Evolutionary conservation across 2,329 filamentous ascomycete species (phyloP).

Genomic region (Penicillium sp.): DNA sequence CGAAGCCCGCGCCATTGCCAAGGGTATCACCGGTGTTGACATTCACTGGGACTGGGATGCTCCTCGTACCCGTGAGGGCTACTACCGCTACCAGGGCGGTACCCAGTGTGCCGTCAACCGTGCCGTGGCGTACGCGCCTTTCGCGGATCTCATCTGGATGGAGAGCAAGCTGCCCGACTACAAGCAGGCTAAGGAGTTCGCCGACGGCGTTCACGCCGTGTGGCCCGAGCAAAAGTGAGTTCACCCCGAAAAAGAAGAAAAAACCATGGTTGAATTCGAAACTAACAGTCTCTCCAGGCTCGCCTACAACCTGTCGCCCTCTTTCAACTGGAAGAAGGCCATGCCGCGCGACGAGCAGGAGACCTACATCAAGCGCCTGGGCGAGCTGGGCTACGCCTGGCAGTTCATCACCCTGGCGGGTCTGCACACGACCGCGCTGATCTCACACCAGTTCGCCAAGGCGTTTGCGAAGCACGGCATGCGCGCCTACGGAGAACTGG

Average conservation of each 20-base stretch:
- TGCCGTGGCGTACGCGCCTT: conserved; percentile 85
- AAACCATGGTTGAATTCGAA: background rate
- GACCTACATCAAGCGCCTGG: conserved; percentile 92
- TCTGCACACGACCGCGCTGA: conserved; percentile 90
- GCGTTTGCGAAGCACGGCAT: conserved; percentile 80
- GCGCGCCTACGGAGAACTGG: conserved; percentile 93
- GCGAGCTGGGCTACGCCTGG: conserved; percentile 91
- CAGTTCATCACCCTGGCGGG: conserved; percentile 99
- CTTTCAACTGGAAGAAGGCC: conserved; percentile 99
- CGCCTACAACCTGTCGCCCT: conserved; percentile 95
- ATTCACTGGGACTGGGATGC: conserved; percentile 93
- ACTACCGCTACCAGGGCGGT: conserved; percentile 87
- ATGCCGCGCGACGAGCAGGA: conserved; percentile 90
- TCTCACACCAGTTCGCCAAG: conserved; percentile 80
- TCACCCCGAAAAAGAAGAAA: background rate
- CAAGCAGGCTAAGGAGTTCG: conserved; percentile 86
- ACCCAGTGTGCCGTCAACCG: conserved; percentile 88
- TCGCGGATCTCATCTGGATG: conserved; percentile 98
- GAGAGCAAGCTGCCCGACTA: conserved; percentile 95
- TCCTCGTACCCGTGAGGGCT: conserved; percentile 89
- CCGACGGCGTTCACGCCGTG: conserved; percentile 84
- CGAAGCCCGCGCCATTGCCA: conserved; percentile 76
- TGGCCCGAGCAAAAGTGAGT: conserved; percentile 94
- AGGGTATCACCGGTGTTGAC: conserved; percentile 69
- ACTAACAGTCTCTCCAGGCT: conserved; percentile 54